Percentiles rank a stretch among this genome's conserved stretches.
Conservation (phyloP, 768 basidiomycete species). For the Suillus subalutaceus region DNA sequence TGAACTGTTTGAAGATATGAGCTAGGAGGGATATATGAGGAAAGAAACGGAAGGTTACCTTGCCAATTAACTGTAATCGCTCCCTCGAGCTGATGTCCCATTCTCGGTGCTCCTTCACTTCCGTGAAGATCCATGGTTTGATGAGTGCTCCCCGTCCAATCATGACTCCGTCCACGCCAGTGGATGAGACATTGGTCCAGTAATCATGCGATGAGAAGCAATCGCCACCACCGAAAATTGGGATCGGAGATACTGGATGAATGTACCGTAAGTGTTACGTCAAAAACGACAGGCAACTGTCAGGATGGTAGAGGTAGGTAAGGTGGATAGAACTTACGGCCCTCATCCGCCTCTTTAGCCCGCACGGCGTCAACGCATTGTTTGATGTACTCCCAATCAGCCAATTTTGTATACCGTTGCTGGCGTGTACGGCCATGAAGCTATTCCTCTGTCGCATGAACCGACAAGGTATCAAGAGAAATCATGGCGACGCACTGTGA, state of each 20-base stretch:
- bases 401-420: conserved; percentile 89
- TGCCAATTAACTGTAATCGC: conserved; percentile 75
- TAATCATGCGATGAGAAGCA: conserved; percentile 88
- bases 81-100: conserved; percentile 93
- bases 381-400: conserved; percentile 95
- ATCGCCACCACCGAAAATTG: conserved; percentile 96
- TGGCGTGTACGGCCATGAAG: conserved; percentile 95
- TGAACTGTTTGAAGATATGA: conserved; percentile 53
- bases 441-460: conserved; percentile 42
- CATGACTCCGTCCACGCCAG: conserved; percentile 95
- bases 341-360: conserved; percentile 67
- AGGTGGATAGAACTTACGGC: conserved; percentile 49
- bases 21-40: background rate
- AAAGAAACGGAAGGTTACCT: conserved; percentile 46
- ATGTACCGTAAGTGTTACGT: background rate
- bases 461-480: background rate
- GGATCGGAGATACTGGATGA: conserved; percentile 73
- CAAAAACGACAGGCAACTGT: background rate
- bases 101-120: conserved; percentile 88
- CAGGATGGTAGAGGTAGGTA: background rate
- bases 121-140: conserved; percentile 96
- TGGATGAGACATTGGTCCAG: conserved; percentile 72
- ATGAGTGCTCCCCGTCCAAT: conserved; percentile 92
- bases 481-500: conserved; percentile 39
- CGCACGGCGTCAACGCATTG: conserved; percentile 84